A percentile compares a stretch with the other conserved stretches of the same genome.
phyloP scores from a whole-genome alignment of 371 early-diverging fungal genomes.

The Apophysomyces sp. region DNA sequence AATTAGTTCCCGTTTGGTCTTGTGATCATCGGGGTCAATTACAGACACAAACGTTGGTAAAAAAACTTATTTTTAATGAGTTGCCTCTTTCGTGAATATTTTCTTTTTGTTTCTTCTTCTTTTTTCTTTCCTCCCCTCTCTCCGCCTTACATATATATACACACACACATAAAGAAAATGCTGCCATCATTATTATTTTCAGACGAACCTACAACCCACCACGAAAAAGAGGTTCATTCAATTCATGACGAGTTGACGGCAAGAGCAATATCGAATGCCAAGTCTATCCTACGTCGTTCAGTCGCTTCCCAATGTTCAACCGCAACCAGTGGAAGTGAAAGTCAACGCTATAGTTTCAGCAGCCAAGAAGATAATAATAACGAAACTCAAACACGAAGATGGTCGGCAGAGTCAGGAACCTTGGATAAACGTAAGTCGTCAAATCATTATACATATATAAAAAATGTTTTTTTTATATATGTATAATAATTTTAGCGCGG shows the following conservation, averaged over 20 bases:
- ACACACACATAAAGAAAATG: neutral
- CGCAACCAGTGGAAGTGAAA: constrained; percentile 28
- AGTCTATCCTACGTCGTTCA: constrained; percentile 26
- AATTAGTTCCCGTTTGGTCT: neutral
- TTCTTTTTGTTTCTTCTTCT: neutral
- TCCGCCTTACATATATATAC: neutral
- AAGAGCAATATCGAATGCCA: constrained; percentile 6
- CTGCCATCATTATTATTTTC: constrained; percentile 5
- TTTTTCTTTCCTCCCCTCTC: constrained; percentile 6
- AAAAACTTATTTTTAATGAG: neutral
- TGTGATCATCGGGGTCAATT: neutral
- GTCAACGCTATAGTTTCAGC: constrained; percentile 29
- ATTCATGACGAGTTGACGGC: constrained; percentile 3
- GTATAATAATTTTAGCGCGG: too few species aligned
- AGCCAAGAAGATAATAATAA: constrained; percentile 23
- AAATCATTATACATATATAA: too few species aligned
- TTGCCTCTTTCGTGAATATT: constrained; percentile 5
- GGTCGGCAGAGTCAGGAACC: constrained; percentile 18
- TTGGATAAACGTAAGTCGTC: constrained; percentile 21
- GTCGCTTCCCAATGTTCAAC: constrained; percentile 37
- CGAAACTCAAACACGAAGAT: constrained; percentile 16
- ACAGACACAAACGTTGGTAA: neutral
- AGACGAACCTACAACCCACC: constrained; percentile 5
- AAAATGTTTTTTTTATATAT: too few species aligned
- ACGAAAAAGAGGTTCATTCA: constrained; percentile 10